Base-by-base conservation (phyloP, 2,329 filamentous ascomycete species). In the Leptographium flavum region DNA sequence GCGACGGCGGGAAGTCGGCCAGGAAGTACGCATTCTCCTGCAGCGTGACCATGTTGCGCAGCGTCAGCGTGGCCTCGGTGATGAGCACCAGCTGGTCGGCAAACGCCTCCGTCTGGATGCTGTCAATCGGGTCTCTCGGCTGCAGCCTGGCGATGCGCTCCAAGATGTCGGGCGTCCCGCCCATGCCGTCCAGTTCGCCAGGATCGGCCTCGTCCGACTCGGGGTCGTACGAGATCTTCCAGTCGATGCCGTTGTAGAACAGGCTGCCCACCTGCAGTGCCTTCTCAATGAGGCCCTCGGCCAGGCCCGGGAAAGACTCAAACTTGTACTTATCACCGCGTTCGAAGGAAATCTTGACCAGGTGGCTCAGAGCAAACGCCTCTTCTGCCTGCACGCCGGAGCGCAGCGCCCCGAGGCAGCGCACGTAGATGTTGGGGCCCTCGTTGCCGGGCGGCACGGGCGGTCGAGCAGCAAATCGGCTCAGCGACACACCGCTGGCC, bases 301-400 rank as follows among this genome's bases (percentile, higher is more conserved):
- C 86, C 25, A 98, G 71, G 10, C 86, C 81, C 2, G 85, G 82
- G 54, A 95, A 96, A 5, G 86, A 84, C 54, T 94, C 87, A 53
- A 96, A 95, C 49, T 86, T 83, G 64, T 94, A 95, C 62, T 94
- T 94, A 59, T 96, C 92, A 39, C 90, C 90, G 37, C 88, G 77
- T 61, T 96, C 88, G 57, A 82, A 92, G 0, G 88, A 95, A 25
- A 96, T 95, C 59, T 94, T 94, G 48, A 96, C 87, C 4, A 96
- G 67, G 56, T 96, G 90, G 55, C 94, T 87, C 11, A 96, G 68
- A 0, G 87, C 90, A 63, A 93, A 96, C n/a, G 86, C 80, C 55
- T 95, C 83, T 58, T 98, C 90, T 13, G 80, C 74, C 4, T 74
- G 74, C 23, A 94, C 76, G 3, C 78, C 77, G 14, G 87, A 94